Evolutionary conservation across 345 rosid species (phyloP).

Genomic region (Lepidium didymum): DNA sequence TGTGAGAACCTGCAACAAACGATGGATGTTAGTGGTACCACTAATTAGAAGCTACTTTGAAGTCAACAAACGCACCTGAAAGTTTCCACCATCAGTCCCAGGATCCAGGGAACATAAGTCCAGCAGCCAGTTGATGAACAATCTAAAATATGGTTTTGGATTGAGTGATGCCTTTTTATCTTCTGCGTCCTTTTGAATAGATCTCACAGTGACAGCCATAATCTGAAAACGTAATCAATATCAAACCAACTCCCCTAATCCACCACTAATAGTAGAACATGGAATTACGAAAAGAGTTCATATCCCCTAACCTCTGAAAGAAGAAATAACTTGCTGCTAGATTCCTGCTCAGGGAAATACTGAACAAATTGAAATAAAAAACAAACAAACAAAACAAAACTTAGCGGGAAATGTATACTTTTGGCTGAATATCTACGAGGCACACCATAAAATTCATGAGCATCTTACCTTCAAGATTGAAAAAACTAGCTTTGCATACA

Average conservation of each 20-base stretch:
- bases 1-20: constrained; percentile 57
- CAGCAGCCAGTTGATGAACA: constrained; percentile 76
- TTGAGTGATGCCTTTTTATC: constrained; percentile 73
- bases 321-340: constrained; percentile 50
- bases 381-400: background rate
- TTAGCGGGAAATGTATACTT: constrained; percentile 29
- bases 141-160: constrained; percentile 91
- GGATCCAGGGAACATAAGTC: constrained; percentile 67
- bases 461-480: constrained; percentile 61
- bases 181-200: constrained; percentile 77
- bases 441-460: constrained; percentile 21
- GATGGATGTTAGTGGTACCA: constrained; percentile 14
- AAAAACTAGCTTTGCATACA: constrained; percentile 73
- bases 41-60: background rate
- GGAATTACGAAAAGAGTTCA: background rate
- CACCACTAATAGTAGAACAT: background rate
- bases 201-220: constrained; percentile 59
- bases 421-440: background rate
- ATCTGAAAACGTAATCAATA: constrained; percentile 42
- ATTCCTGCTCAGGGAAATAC: constrained; percentile 70
- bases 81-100: constrained; percentile 55
- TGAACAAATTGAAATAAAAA: constrained; percentile 7
- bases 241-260: background rate
- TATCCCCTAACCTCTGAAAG: constrained; percentile 53
- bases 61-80: constrained; percentile 51